Conservation (phyloP, 2,329 filamentous ascomycete species). For the Laburnicola sp. region DNA sequence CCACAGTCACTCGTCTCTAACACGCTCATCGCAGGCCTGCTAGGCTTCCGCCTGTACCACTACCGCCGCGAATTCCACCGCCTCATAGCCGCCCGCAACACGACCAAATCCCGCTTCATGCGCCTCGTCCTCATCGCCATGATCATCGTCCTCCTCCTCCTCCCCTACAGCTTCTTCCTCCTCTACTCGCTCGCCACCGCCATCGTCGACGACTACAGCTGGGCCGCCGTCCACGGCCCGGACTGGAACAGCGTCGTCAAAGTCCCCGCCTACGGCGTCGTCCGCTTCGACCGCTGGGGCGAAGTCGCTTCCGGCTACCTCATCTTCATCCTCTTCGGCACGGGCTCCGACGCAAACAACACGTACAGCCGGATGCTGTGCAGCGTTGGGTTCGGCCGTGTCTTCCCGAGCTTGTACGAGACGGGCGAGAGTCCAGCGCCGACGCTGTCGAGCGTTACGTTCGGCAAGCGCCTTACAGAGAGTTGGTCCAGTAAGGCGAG, state of each 20-base stretch:
- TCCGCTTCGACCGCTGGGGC: constrained; percentile 62
- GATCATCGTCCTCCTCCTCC: constrained; percentile 53
- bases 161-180: constrained; percentile 58
- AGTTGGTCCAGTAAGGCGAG: constrained; percentile 29
- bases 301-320: constrained; percentile 58
- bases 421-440: constrained; percentile 17
- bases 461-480: constrained; percentile 22
- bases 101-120: constrained; percentile 63
- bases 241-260: constrained; percentile 56
- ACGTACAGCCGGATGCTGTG: constrained; percentile 34
- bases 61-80: constrained; percentile 62
- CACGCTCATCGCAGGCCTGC: constrained; percentile 52
- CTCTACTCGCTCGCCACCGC: constrained; percentile 39
- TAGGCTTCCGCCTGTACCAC: constrained; percentile 62
- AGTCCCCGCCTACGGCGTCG: constrained; percentile 49
- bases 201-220: constrained; percentile 54
- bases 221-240: constrained; percentile 56
- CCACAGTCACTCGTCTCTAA: constrained; percentile 10
- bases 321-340: constrained; percentile 66
- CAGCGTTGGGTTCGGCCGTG: constrained; percentile 29
- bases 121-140: constrained; percentile 63
- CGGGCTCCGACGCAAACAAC: constrained; percentile 60
- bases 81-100: constrained; percentile 58
- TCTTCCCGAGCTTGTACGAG: constrained; percentile 35
- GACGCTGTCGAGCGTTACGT: constrained; percentile 21